Evolutionary conservation across 208 protist genomes (phyloP), one percentile per base, ranked within the genome.

Genomic region (Spongospora subterranea): DNA sequence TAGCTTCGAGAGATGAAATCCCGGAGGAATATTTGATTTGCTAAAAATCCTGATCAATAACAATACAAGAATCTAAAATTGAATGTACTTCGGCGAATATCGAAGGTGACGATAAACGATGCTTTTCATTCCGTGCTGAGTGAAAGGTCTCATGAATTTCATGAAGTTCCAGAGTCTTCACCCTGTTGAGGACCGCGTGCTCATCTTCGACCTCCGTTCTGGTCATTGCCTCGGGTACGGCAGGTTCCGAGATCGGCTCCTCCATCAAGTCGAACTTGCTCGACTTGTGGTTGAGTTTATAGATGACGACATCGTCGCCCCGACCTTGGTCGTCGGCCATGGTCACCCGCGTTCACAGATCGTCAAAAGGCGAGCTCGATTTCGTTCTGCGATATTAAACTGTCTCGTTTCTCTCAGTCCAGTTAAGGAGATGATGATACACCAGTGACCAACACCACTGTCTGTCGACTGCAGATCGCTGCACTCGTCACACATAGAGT

Each of bases 141-240:
- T 65, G 32, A 60, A 90, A 65, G 29, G 32, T 46, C 40, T 90
- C 88, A 17, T 90, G 45, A 60, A 90, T 46, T 29, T 65, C 46
- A 24, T 90, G 29, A 1, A 76, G 0, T 46, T 6, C 17, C 6
- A 43, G 17, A 20, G 11, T 6, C n/a, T 6, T 6, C n/a, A 13
- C 6, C 6, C 17, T n/a, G 35, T 6, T 35, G 13, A 39, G 35
- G 6, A 40, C 11, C n/a, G n/a, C 71, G n/a, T 20, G 35, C 40
- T 82, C 71, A 20, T 39, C 6, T 35, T 6, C 6, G n/a, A 82
- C 71, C n/a, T 82, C n/a, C 17, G 11, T 82, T 6, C 35, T 82
- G 6, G 71, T 82, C 17, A 82, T 35, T 20, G 17, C 17, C n/a
- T 43, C 71, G 17, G 71, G 6, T 40, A n/a, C 17, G 71, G 35